Percentiles rank a stretch among this genome's conserved stretches.
These are phyloP conservation scores for Lentinula edodes DNA, from an alignment of 768 basidiomycete species.

Conservation along the genomic window DNA sequence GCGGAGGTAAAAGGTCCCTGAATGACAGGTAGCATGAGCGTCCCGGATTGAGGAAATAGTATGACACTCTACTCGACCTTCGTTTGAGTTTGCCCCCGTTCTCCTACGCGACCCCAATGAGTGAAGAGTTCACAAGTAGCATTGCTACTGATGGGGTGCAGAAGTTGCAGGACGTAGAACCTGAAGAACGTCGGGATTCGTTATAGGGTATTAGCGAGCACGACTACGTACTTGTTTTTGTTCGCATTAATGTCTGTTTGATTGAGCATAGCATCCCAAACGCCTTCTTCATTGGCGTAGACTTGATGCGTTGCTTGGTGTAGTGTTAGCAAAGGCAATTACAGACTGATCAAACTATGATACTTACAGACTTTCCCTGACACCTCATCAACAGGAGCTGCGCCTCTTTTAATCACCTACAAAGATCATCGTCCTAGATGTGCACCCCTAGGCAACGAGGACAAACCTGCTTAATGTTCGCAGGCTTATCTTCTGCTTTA, in stretches of 20 bases:
- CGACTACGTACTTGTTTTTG: conserved; percentile 46
- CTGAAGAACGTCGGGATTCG: conserved; percentile 19
- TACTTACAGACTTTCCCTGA: conserved; percentile 42
- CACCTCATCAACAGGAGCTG: conserved; percentile 48
- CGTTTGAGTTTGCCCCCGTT: conserved; percentile 40
- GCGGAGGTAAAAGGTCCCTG: conserved; percentile 43
- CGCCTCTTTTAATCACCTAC: conserved; percentile 48
- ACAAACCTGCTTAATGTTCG: conserved; percentile 36
- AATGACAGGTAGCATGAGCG: background rate
- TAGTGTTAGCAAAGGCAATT: background rate
- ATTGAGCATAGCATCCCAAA: conserved; percentile 61
- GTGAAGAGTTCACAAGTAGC: conserved; percentile 36
- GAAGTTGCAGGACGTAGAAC: conserved; percentile 55
- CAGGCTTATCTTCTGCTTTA: conserved; percentile 25
- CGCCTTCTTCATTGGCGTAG: conserved; percentile 29
- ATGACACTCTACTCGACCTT: conserved; percentile 29
- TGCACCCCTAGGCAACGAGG: background rate
- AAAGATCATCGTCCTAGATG: conserved; percentile 12
- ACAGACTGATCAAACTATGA: background rate
- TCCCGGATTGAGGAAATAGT: background rate
- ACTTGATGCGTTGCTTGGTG: conserved; percentile 47
- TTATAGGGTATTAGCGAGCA: background rate
- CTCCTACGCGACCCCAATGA: conserved; percentile 61
- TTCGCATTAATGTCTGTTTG: conserved; percentile 52
- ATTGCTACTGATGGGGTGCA: conserved; percentile 41